phyloP scores from a whole-genome alignment of 768 basidiomycete species.

The Macrocybe gigantea region DNA sequence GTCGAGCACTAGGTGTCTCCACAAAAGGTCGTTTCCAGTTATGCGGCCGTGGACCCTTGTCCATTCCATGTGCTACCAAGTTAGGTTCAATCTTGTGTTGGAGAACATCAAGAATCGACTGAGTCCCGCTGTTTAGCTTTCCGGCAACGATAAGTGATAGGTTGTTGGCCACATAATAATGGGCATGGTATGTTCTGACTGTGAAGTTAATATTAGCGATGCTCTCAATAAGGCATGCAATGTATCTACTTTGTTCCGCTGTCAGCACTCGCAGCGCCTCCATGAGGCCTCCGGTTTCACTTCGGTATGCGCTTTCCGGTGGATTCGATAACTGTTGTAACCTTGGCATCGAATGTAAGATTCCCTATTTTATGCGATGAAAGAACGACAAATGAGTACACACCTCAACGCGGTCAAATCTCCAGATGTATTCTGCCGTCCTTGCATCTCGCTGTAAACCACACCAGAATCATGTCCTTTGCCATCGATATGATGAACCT shows the following conservation, averaged over 20 bases:
- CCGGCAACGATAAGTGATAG: slow-evolving; percentile 85
- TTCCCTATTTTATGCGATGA: background rate
- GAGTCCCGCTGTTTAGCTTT: slow-evolving; percentile 71
- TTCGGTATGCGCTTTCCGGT: slow-evolving; percentile 80
- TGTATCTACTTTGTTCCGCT: slow-evolving; percentile 74
- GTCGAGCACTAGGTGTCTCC: slow-evolving; percentile 73
- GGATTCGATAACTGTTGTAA: slow-evolving; percentile 80
- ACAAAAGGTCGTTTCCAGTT: slow-evolving; percentile 95
- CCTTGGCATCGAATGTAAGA: slow-evolving; percentile 27
- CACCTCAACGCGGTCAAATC: slow-evolving; percentile 88
- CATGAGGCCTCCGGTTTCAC: slow-evolving; percentile 97
- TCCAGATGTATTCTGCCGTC: slow-evolving; percentile 85
- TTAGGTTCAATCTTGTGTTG: slow-evolving; percentile 80
- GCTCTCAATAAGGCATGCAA: slow-evolving; percentile 1
- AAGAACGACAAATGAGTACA: slow-evolving; percentile 15
- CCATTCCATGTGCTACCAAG: slow-evolving; percentile 70
- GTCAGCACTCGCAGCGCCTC: slow-evolving; percentile 80
- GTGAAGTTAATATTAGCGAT: slow-evolving; percentile 6
- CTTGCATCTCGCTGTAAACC: slow-evolving; percentile 97
- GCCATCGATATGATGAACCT: slow-evolving; percentile 94
- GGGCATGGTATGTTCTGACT: slow-evolving; percentile 88
- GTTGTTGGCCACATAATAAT: slow-evolving; percentile 94
- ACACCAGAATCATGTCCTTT: slow-evolving; percentile 93
- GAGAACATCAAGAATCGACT: slow-evolving; percentile 73
- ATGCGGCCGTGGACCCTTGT: slow-evolving; percentile 59